Evolutionary conservation across 2,329 filamentous ascomycete species (phyloP).

Genomic region (Colletotrichum tropicicola): DNA sequence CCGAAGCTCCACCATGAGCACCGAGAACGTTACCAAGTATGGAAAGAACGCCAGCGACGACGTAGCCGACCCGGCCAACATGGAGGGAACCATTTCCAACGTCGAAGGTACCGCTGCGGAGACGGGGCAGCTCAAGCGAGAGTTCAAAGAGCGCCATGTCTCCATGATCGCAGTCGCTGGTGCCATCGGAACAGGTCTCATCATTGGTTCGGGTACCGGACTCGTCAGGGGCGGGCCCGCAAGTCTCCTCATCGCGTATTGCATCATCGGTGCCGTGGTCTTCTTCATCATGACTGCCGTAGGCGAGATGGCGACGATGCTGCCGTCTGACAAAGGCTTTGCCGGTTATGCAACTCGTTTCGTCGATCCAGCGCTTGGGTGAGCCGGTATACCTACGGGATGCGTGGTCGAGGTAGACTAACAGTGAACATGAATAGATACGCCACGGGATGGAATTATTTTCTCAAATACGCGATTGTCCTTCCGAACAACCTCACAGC

Average conservation of each 20-base stretch:
- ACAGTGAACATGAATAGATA: slow-evolving; percentile 34
- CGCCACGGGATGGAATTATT: slow-evolving; percentile 57
- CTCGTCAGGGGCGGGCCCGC: slow-evolving; percentile 56
- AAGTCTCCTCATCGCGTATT: slow-evolving; percentile 47
- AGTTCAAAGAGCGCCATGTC: slow-evolving; percentile 39
- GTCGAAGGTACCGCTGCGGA: not conserved
- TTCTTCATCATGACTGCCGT: slow-evolving; percentile 63
- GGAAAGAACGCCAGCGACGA: not conserved
- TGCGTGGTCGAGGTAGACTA: not conserved
- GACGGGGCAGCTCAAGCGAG: slow-evolving; percentile 11
- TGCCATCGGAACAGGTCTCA: slow-evolving; percentile 51
- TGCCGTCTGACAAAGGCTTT: slow-evolving; percentile 40
- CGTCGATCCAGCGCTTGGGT: slow-evolving; percentile 42
- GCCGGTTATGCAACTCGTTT: slow-evolving; percentile 39
- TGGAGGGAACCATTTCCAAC: not conserved
- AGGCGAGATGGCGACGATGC: slow-evolving; percentile 42
- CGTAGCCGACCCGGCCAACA: not conserved
- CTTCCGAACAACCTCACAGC: slow-evolving; percentile 49
- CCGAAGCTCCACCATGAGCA: not conserved
- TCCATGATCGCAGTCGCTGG: slow-evolving; percentile 50
- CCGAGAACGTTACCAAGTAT: not conserved
- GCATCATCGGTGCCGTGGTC: slow-evolving; percentile 56
- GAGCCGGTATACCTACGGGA: not conserved
- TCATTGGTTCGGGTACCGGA: slow-evolving; percentile 60
- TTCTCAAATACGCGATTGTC: slow-evolving; percentile 52